Evolutionary conservation across 306 rosid species (phyloP), one percentile per base, ranked within the genome.

Genomic region (Coriaria nepalensis): DNA sequence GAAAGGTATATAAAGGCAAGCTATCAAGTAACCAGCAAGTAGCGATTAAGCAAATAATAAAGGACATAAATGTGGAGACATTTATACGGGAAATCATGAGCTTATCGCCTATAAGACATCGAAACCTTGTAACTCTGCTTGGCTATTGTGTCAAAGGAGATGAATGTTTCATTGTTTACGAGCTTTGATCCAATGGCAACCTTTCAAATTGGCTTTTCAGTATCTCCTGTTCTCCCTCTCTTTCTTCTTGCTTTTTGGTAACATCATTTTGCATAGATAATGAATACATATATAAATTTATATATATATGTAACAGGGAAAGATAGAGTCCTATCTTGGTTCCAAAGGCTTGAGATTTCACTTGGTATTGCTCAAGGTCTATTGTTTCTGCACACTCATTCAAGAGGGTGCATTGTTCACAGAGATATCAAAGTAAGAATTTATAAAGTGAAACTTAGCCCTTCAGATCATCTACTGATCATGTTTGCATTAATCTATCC

Each of bases 161-260:
- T 53, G 90, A 77, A 49, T 77, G 79, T 60, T 81, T 77, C 73
- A 73, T 81, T 40, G 75, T 74, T 48, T 81, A 81, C 61, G 90
- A 81, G 55, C 71, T 77, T 53, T 81, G 92, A 45, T 75, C 67
- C 45, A 65, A 71, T 35, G 85, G 85, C 37, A 68, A 56, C 82
- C 92, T 77, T 65, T 74, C 92, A 38, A 67, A 81, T 33, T 74
- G 85, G 92, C 67, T 77, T 52, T 81, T 77, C 56, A 85, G 85
- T 81, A 74, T 6, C 34, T 13, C 47, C 32, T 15, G 14, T 6
- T 10, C 51, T 37, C 29, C 3, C 29, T 20, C 29, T 20, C 29
- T 20, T 20, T 20, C 29, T 20, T 20, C 29, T 20, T 20, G 29
- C 29, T 20, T 20, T 20, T 20, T 20, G 29, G 29, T 6, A 36